These are phyloP conservation scores for Alternaria panax DNA, from an alignment of 2,329 filamentous ascomycete species.

Conservation along the genomic window DNA sequence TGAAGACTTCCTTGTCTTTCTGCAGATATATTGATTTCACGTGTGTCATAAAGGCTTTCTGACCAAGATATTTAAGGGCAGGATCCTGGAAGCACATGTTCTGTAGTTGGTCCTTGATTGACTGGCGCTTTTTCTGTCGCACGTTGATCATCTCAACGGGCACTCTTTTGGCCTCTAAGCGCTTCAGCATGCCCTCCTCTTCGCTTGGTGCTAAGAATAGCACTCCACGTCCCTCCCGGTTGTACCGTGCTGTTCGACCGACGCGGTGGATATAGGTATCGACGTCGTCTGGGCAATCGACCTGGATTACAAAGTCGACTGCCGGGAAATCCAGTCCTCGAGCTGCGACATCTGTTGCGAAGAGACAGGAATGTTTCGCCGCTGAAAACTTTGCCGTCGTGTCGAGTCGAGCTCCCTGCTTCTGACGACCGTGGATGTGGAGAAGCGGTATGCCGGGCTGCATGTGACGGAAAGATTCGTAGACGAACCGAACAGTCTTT, in stretches of 20 bases:
- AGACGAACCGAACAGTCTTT: conserved; percentile 96
- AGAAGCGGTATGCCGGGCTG: conserved; percentile 93
- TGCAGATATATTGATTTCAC: conserved; percentile 84
- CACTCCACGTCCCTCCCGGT: conserved; percentile 85
- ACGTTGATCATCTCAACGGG: conserved; percentile 87
- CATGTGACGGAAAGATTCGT: conserved; percentile 89
- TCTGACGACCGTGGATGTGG: conserved; percentile 92
- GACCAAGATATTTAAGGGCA: conserved; percentile 90
- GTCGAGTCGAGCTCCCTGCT: conserved; percentile 85
- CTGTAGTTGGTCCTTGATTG: conserved; percentile 83
- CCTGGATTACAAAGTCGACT: conserved; percentile 98
- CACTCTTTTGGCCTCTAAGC: conserved; percentile 87
- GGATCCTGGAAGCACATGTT: conserved; percentile 96
- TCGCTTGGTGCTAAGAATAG: conserved; percentile 92
- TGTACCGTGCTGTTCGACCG: conserved; percentile 91
- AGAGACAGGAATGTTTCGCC: conserved; percentile 84
- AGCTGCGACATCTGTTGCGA: conserved; percentile 94
- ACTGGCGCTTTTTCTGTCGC: conserved; percentile 86
- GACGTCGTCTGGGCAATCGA: conserved; percentile 95
- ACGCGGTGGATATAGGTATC: conserved; percentile 98
- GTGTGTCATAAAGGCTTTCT: conserved; percentile 95
- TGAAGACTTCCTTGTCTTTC: conserved; percentile 90
- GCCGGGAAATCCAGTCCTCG: conserved; percentile 94
- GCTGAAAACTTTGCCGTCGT: conserved; percentile 84
- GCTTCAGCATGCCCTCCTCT: conserved; percentile 86